Base-by-base conservation (phyloP, 306 rosid genomes). In the Albizia julibrissin region DNA sequence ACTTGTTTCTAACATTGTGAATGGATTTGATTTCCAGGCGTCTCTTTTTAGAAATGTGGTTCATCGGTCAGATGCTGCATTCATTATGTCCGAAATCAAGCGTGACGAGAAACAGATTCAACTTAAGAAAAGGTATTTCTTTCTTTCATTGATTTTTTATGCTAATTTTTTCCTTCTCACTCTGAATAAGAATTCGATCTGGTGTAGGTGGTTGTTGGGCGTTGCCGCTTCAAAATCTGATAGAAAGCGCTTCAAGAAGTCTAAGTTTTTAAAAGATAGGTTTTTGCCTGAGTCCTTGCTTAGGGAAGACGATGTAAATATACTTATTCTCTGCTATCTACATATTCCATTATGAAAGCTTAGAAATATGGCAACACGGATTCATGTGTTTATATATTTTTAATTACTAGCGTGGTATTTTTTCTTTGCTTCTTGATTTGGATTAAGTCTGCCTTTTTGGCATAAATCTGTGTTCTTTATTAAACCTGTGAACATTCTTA, bases 281-380 rank as follows among this genome's bases (percentile, higher is more conserved):
- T 88, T 79, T 39, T 85, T 93, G 89, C 79, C 90, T 0, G 98
- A 95, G 58, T 93, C 96, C 24, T 29, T 94, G 74, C 77, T 91
- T 40, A 85, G 97, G 84, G 90, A 91, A 87, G 98, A 93, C 69
- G 94, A 94, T 87, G 98, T 94, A 81, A 86, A 94, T 80, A 58
- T 76, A 81, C 31, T 81, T 43, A 22, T 82, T 79, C 27, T 72
- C 33, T 79, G 61, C 67, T 78, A 26, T 46, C 15, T 62, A 44
- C 24, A 24, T 21, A 70, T 70, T 67, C 34, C 5, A 22, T 4
- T 27, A 27, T 26, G 69, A 62, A 27, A 62, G 18, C 37, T 62
- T 62, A 13, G 5, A 27, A 14, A 27, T 12, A 62, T 62, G 69
- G 19, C 14, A 27, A 19, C 69, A 62, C 29, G 37, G 4, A 13